Evolutionary conservation across 305 asterid species (phyloP).

Genomic region (Ilex paraguariensis): DNA sequence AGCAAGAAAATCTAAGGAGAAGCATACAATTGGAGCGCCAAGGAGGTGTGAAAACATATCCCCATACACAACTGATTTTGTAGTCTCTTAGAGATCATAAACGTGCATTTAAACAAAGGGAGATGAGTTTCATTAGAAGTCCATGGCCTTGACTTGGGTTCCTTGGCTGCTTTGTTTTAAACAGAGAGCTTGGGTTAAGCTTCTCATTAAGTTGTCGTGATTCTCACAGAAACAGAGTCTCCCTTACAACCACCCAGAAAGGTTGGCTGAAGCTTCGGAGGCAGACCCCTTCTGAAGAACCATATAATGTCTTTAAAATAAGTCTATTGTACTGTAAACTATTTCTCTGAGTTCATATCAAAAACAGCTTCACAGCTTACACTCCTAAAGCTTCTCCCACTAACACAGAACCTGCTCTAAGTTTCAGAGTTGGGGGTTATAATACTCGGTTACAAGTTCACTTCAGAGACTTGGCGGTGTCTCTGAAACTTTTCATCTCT

Average conservation of each 20-base stretch:
- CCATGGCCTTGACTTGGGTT: constrained; percentile 32
- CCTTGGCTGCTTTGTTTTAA: constrained; percentile 29
- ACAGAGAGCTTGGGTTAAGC: background rate
- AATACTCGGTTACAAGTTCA: background rate
- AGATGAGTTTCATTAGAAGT: constrained; percentile 17
- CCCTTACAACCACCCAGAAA: background rate
- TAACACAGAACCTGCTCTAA: too few relatives aligned
- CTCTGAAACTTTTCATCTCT: too few relatives aligned
- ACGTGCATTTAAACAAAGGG: constrained; percentile 31
- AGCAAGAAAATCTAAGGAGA: constrained; percentile 15
- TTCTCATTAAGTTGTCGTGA: background rate
- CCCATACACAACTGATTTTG: constrained; percentile 43
- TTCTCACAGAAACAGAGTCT: constrained; percentile 11
- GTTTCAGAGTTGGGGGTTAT: background rate
- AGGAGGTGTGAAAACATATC: constrained; percentile 37
- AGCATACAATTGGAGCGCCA: constrained; percentile 16
- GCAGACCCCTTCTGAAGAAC: constrained; percentile 33
- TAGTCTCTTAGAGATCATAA: constrained; percentile 59
- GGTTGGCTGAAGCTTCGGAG: constrained; percentile 21
- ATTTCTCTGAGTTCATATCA: too few relatives aligned
- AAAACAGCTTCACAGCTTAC: too few relatives aligned
- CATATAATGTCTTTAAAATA: constrained; percentile 4
- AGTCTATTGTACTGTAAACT: too few relatives aligned
- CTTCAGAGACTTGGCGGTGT: background rate
- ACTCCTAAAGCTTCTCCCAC: too few relatives aligned